Base-by-base conservation (phyloP, 805 yeast genomes). In the Nakazawaea peltata region DNA sequence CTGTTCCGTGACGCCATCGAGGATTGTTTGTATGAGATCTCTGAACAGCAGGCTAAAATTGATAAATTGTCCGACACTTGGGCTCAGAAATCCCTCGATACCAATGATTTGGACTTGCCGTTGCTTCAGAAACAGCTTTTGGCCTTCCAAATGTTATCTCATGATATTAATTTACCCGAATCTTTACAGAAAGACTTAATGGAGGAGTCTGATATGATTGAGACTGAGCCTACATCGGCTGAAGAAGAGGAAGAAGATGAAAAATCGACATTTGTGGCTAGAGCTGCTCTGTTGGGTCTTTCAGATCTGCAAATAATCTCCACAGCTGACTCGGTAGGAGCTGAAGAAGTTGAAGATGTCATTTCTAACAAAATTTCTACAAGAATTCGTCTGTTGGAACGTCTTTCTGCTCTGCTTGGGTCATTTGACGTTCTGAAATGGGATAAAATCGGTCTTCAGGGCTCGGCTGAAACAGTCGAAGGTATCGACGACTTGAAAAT, bases 321-420 rank as follows among this genome's bases (percentile, higher is more conserved):
- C 11, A 49, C 54, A 12, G 44, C 57, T 22, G 67, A 64, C 17
- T 52, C 70, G 4, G 65, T 75, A 32, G 83, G 83, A 3, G 60
- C 62, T 28, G 52, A 58, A 22, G 56, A 61, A 34, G 59, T 69
- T 5, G 92, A 83, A 54, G 63, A 63, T 28, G 54, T 66, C 7
- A 65, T 81, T 10, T 56, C 71, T 4, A 54, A 66, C 16, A 76
- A 75, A 41, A 69, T 82, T 14, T 63, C 72, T 5, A 65, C 66
- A 33, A 67, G 90, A 53, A 59, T 81, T 12, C 52, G 59, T 18
- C 81, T 78, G 43, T 56, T 83, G 41, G 87, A 81, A 51, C 64
- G 56, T 34, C 48, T 82, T 12, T 92, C 94, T 2, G 72, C 82
- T 3, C 81, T 78, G 46, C 47, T 83, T 34, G 90, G 88, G 18